phyloP scores from a whole-genome alignment of 2,329 filamentous ascomycete genomes.

The Talaromyces islandicus region DNA sequence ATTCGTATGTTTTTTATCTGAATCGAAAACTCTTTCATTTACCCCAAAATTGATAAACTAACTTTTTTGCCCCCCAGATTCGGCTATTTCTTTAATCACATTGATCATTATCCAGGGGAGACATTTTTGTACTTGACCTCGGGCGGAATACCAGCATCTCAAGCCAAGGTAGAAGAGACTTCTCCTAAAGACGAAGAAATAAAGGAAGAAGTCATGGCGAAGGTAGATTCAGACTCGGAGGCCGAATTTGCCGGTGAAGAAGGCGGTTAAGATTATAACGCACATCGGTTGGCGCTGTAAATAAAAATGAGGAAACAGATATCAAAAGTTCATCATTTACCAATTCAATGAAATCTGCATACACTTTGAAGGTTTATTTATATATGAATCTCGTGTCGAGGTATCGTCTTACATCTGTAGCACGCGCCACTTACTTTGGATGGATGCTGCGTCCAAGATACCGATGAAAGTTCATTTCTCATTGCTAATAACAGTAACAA shows the following conservation, averaged over 20 bases:
- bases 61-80: constrained; percentile 47
- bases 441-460: background rate
- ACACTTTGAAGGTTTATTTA: too few relatives aligned
- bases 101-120: constrained; percentile 66
- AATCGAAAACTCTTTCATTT: background rate
- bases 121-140: constrained; percentile 72
- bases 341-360: background rate
- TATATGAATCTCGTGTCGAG: too few relatives aligned
- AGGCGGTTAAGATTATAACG: constrained; percentile 4
- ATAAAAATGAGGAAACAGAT: background rate
- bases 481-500: background rate
- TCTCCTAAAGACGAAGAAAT: constrained; percentile 5
- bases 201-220: constrained; percentile 5
- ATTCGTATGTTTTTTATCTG: constrained; percentile 61
- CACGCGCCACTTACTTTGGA: background rate
- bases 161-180: constrained; percentile 2
- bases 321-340: background rate
- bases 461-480: background rate
- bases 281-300: background rate
- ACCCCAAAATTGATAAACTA: background rate
- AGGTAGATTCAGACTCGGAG: constrained; percentile 25
- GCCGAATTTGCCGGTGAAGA: constrained; percentile 16
- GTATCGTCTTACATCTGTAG: background rate
- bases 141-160: constrained; percentile 58
- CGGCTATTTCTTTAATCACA: constrained; percentile 71